A percentile compares a stretch with the other conserved stretches of the same genome.
phyloP scores from a whole-genome alignment of 169 alveolate genomes.

The Plasmodium falciparum region DNA sequence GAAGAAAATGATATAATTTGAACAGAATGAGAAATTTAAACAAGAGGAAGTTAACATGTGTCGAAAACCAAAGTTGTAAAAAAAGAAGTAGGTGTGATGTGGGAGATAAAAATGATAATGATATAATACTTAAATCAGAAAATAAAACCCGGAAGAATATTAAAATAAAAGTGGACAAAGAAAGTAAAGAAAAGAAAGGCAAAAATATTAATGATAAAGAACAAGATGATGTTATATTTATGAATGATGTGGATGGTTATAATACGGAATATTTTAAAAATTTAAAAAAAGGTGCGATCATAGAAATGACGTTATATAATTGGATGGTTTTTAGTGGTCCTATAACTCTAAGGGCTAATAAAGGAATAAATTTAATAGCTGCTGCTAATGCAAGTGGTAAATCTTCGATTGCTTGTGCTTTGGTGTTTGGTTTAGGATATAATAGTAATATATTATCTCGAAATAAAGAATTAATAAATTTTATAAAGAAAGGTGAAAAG shows the following conservation, averaged over 20 bases:
- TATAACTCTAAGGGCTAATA: constrained; percentile 75
- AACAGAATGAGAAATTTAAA: constrained; percentile 17
- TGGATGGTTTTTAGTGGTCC: constrained; percentile 89
- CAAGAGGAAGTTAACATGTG: constrained; percentile 13
- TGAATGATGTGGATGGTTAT: neutral
- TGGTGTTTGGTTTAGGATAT: constrained; percentile 84
- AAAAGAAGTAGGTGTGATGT: neutral
- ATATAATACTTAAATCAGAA: too few relatives aligned
- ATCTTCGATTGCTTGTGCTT: constrained; percentile 84
- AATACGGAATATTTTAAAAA: neutral
- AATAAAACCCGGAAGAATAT: neutral
- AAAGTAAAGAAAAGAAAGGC: too few relatives aligned
- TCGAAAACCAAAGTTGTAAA: neutral
- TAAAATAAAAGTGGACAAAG: too few relatives aligned
- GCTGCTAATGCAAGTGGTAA: constrained; percentile 86
- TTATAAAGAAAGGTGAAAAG: constrained; percentile 80
- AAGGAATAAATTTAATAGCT: constrained; percentile 84
- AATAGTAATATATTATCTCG: constrained; percentile 77
- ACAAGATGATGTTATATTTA: neutral
- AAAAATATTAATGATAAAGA: too few relatives aligned
- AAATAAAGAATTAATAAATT: constrained; percentile 78
- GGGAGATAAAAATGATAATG: neutral
- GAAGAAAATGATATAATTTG: neutral
- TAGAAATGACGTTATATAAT: constrained; percentile 77
- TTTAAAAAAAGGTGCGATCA: constrained; percentile 44